Conservation (phyloP, 1,284 basidiomycete species). For the Melampsora abietis-canadensis region DNA sequence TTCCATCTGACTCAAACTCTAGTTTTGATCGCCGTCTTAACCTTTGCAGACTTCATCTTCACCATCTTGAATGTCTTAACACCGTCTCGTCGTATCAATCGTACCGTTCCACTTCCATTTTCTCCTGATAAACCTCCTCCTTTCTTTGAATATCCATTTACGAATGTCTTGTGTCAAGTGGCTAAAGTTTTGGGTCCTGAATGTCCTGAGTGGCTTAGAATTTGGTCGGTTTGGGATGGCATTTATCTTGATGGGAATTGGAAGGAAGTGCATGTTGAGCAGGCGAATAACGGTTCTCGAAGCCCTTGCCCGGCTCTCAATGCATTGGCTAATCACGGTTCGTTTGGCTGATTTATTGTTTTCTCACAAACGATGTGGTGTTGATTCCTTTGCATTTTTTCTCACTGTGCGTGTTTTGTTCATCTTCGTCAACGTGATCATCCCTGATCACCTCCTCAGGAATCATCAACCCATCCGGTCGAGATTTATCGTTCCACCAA, state of each 20-base stretch:
- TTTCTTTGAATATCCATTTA: constrained; percentile 33
- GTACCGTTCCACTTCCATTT: constrained; percentile 35
- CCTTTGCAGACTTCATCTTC: not conserved
- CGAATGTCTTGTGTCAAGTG: constrained; percentile 25
- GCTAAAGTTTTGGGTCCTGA: constrained; percentile 11
- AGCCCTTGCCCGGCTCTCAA: constrained; percentile 44
- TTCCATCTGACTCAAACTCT: not conserved
- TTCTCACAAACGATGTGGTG: no score
- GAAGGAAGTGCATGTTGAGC: constrained; percentile 3
- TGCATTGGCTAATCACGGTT: constrained; percentile 36
- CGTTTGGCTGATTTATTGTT: not conserved
- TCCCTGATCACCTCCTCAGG: not conserved
- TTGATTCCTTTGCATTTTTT: not conserved
- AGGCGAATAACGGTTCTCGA: constrained; percentile 16
- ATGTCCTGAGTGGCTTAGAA: constrained; percentile 27
- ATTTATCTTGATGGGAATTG: constrained; percentile 39
- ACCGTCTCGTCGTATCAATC: not conserved
- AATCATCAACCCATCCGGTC: constrained; percentile 43
- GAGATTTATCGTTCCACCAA: constrained; percentile 43
- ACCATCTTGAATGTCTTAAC: not conserved
- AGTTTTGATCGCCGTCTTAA: not conserved
- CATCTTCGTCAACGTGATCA: no score
- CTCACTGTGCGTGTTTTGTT: no score
- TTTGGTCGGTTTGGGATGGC: constrained; percentile 43
- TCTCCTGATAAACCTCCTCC: constrained; percentile 42